Evolutionary conservation across 2,329 filamentous ascomycete species (phyloP).

Genomic region (Neonectria sp.): DNA sequence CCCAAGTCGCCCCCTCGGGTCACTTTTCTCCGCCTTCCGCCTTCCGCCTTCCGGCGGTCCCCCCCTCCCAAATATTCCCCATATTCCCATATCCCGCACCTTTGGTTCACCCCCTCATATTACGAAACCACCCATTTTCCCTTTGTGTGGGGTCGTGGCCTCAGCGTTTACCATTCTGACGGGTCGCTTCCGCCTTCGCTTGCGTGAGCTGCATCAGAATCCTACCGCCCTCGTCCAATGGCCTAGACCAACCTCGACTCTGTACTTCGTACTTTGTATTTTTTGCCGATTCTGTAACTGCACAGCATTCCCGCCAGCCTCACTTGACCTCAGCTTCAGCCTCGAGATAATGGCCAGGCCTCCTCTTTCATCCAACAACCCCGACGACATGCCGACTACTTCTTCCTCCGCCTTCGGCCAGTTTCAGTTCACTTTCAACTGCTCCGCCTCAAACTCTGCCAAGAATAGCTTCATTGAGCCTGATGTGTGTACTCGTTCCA

Average conservation of each 20-base stretch:
- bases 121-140: conserved; percentile 12
- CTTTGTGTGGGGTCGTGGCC: conserved; percentile 33
- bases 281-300: conserved; percentile 12
- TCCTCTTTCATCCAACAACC: conserved; percentile 25
- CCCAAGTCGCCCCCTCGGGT: conserved; percentile 2
- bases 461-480: conserved; percentile 52
- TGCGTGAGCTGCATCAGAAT: conserved; percentile 22
- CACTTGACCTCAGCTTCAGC: background rate
- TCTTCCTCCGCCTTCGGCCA: conserved; percentile 38
- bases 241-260: conserved; percentile 7
- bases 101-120: conserved; percentile 19
- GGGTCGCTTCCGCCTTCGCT: conserved; percentile 25
- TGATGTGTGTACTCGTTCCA: conserved; percentile 46
- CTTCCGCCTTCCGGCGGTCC: background rate
- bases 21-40: background rate
- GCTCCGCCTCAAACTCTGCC: conserved; percentile 44
- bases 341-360: conserved; percentile 36
- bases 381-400: conserved; percentile 32
- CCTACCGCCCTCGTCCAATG: conserved; percentile 25
- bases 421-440: conserved; percentile 55
- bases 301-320: conserved; percentile 17
- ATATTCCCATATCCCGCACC: conserved; percentile 23
- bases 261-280: conserved; percentile 18
- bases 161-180: conserved; percentile 33
- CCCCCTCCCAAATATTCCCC: background rate